Evolutionary conservation across 2,329 filamentous ascomycete species (phyloP), one percentile per base, ranked within the genome.

Genomic region (Colletotrichum trifolii): DNA sequence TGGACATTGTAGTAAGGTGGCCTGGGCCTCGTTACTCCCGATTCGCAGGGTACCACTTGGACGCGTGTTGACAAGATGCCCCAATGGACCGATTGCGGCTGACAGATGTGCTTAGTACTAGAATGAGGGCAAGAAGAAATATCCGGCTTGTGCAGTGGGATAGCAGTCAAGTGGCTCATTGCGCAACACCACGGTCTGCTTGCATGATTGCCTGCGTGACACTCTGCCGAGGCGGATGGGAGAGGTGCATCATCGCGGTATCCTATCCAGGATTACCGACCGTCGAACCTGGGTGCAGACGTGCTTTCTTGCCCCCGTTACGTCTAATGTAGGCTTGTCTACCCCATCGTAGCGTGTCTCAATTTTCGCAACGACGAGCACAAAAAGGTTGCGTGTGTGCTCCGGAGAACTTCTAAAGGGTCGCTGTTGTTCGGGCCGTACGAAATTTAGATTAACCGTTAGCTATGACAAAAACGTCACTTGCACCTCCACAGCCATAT

Each of bases 271-370:
- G 33, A 47, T 7, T 42, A n/a, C 17, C 42, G 13, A 17, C 34
- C 38, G 54, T 33, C 60, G 38, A 25, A 8, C 33, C 12, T 34
- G 17, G 15, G 46, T 46, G 15, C 43, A 49, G 56, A 46, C 25
- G 25, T 25, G 25, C 25, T 25, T 25, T 5, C 13, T 50, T 17
- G 48, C 11, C 47, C 35, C 43, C 25, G 56, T 65, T 65, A 57
- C 63, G 58, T 62, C 58, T 57, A 34, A 43, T 54, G 58, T 48
- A 59, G 53, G 59, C 52, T 66, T 53, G 63, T 59, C 57, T 57
- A 59, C 53, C 53, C 46, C 62, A 38, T 12, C 25, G 39, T 38
- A 15, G 38, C 39, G 48, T 59, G 59, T 63, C 63, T 57, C 42
- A 63, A 33, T 11, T 47, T 38, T 54, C 25, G 46, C 43, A 47